Base-by-base conservation (phyloP, 73 alveolate genomes). In the Stentor roeselii region DNA sequence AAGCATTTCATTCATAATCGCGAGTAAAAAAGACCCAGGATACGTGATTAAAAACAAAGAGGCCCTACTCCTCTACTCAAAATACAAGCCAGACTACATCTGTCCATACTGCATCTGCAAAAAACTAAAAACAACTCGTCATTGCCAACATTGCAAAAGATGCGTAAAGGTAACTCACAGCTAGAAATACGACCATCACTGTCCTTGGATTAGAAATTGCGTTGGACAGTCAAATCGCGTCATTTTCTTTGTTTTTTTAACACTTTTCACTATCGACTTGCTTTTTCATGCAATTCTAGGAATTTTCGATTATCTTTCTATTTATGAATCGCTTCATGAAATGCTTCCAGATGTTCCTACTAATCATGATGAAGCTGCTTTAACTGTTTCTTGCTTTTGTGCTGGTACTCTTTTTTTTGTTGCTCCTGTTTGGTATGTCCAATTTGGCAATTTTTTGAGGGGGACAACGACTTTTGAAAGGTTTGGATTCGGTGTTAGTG, bases 141-240 rank as follows among this genome's bases (percentile, higher is more conserved):
- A 83, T 75, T 83, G 89, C 34, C 86, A 36, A n/a, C 39, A 41
- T 59, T 83, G 89, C 41, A 83, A 83, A 14, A 58, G 76, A 75
- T 83, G 89, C 40, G 61, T 83, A 50, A 50, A 11, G 67, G 67
- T 50, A 50, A 50, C 21, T 50, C 82, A 86, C 14, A 67, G 40
- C 37, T 76, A 86, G 60, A 30, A 42, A 27, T 82, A 21, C 30
- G 91, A 86, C 36, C 91, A 86, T 83, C 91, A 86, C 59, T 86
- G 90, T 60, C 91, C 91, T 40, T 85, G 89, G 86, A 42, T 85
- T 27, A 40, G 83, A 27, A 85, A 80, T 36, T 85, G 91, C 85
- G 89, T 85, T 31, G 91, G 90, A 0, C 41, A 85, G 39, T 38
- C 90, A 34, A 85, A 85, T 31, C 59, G 39, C 37, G 82, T n/a